phyloP scores from a whole-genome alignment of 306 rosid genomes.

The Oemleria cerasiformis region DNA sequence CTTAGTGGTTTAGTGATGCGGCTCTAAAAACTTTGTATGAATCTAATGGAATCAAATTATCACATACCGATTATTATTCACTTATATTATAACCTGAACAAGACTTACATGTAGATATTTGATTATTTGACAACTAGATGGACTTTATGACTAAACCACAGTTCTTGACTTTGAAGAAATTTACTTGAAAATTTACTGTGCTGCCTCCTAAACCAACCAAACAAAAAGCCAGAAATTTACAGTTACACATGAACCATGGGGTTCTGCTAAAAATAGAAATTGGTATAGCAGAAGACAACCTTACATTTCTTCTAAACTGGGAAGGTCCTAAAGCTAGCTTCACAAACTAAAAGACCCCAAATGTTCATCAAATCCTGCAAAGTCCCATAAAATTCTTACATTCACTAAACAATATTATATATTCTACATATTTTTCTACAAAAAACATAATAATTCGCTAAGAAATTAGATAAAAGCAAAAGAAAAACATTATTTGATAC shows the following conservation, averaged over 20 bases:
- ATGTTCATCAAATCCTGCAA: conserved; percentile 2
- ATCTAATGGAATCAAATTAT: too few relatives aligned
- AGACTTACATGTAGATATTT: too few relatives aligned
- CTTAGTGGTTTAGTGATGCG: too few relatives aligned
- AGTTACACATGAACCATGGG: background rate
- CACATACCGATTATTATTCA: too few relatives aligned
- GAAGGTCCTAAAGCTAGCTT: background rate
- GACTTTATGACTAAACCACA: background rate
- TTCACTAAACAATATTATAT: background rate
- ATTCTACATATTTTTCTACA: background rate
- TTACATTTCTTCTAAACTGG: conserved; percentile 4
- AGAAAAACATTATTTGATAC: background rate
- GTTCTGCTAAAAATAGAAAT: conserved; percentile 8
- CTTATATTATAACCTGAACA: too few relatives aligned
- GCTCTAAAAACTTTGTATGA: too few relatives aligned
- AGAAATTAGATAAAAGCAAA: conserved; percentile 2
- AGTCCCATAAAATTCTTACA: background rate
- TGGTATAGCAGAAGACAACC: background rate
- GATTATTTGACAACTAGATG: background rate
- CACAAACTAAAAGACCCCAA: background rate
- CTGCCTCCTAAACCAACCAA: background rate
- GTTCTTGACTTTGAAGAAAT: background rate
- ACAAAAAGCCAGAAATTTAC: background rate
- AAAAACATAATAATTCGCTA: conserved; percentile 2
- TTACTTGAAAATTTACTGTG: background rate